Conservation (phyloP, 345 rosid species). For the Toxicodendron radicans region DNA sequence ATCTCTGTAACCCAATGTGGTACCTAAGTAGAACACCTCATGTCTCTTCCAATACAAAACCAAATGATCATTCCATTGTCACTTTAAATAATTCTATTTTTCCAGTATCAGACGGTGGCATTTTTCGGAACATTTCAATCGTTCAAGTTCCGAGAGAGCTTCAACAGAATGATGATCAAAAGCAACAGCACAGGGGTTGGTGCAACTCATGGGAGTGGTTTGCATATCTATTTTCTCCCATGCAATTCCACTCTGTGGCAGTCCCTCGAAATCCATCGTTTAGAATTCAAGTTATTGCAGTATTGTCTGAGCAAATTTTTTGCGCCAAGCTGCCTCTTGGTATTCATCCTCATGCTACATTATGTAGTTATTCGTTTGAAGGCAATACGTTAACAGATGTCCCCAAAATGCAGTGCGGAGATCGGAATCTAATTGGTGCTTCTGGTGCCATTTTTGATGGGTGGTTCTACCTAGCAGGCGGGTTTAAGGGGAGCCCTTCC, state of each 20-base stretch:
- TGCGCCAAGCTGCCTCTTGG: neutral
- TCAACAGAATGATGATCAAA: neutral
- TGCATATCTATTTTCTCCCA: neutral
- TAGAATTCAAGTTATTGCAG: neutral
- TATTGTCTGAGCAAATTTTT: neutral
- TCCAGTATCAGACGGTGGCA: neutral
- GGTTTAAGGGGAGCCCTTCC: neutral
- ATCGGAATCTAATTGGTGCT: neutral
- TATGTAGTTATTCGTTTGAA: neutral
- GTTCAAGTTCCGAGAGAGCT: neutral
- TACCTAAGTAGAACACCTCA: neutral
- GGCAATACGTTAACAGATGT: neutral
- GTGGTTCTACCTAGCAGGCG: neutral
- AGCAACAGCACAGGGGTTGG: neutral
- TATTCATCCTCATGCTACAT: neutral
- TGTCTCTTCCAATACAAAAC: neutral
- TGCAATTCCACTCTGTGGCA: neutral
- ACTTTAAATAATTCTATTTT: neutral
- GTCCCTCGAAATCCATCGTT: neutral
- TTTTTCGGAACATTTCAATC: neutral
- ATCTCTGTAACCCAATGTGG: too few species aligned
- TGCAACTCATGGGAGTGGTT: constrained; percentile 7
- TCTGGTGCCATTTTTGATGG: neutral
- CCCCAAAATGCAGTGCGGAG: neutral
- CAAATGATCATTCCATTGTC: neutral